Evolutionary conservation across 352 stramenopile genomes (phyloP).

Genomic region (Phytopythium litorale): DNA sequence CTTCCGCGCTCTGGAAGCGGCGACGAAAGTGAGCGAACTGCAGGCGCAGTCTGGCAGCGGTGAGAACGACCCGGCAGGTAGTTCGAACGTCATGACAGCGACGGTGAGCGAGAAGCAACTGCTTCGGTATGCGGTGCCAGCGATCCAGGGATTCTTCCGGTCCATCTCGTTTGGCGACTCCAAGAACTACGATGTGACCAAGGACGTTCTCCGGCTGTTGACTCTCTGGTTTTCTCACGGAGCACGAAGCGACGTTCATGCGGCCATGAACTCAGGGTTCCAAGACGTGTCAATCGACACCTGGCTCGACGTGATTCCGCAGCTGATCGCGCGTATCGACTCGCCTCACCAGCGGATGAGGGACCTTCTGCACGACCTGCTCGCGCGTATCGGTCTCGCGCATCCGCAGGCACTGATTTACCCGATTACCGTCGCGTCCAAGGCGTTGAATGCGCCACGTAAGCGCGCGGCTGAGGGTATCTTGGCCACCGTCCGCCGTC

Average conservation of each 20-base stretch:
- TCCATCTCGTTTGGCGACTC: constrained; percentile 96
- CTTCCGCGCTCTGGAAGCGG: constrained; percentile 85
- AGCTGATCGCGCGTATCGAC: constrained; percentile 94
- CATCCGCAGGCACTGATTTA: constrained; percentile 99
- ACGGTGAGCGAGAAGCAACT: constrained; percentile 39
- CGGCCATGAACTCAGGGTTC: constrained; percentile 83
- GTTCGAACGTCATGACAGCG: background rate
- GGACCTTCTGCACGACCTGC: constrained; percentile 71
- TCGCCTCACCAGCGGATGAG: constrained; percentile 79
- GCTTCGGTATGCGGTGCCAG: constrained; percentile 86
- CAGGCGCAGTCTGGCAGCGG: background rate
- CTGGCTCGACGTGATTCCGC: constrained; percentile 98
- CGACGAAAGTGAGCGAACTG: constrained; percentile 26
- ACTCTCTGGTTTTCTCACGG: constrained; percentile 99
- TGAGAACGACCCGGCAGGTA: background rate
- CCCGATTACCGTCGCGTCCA: constrained; percentile 96
- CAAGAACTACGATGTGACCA: constrained; percentile 87
- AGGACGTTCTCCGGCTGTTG: constrained; percentile 98
- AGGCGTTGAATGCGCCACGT: constrained; percentile 91
- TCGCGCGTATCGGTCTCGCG: constrained; percentile 92
- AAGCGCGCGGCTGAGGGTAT: constrained; percentile 93
- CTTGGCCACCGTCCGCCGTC: constrained; percentile 92
- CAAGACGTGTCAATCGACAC: constrained; percentile 95
- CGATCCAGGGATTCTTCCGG: constrained; percentile 97
- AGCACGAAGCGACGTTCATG: constrained; percentile 86